Base-by-base conservation (phyloP, 2,329 filamentous ascomycete species). In the Phialophora chinensis region DNA sequence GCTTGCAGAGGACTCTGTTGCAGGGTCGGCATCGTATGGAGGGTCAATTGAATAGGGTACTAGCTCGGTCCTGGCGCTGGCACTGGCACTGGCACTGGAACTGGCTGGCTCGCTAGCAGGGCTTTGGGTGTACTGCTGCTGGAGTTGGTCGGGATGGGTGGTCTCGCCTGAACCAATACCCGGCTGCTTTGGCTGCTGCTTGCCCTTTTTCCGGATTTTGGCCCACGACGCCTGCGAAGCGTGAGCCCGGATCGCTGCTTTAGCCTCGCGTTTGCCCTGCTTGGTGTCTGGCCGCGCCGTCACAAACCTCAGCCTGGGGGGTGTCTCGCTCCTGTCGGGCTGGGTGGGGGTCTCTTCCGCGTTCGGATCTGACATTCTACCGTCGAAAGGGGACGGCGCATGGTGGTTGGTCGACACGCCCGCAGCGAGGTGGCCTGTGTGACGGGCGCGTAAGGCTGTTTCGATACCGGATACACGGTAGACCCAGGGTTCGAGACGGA, bases 141-240 rank as follows among this genome's bases (percentile, higher is more conserved):
- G 47, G 17, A 17, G 20, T 10, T 14, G 27, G 20, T 44, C 44
- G 20, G 20, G 59, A 54, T n/a, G 4, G 17, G 59, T 4, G 10
- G 23, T 54, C 29, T 35, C 35, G 59, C 49, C 20, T 44, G 38
- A 20, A 20, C 38, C 38, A 44, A 20, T 44, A 44, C 38, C 38
- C 38, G 38, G 38, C 38, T 44, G 38, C 17, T 8, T 53, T 38
- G 31, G 29, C 31, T 54, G 47, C 35, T 61, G 47, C 25, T 61
- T 61, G 59, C 59, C 59, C 31, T 31, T 29, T n/a, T 61, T 42
- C 59, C 33, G 44, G 59, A 61, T 61, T 52, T 54, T 61, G 23
- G 59, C 59, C 59, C 59, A 61, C 29, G 59, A 61, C 4, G 59
- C 59, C 27, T 44, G 59, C 8, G 59, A 61, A 44, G 59, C 59